Base-by-base conservation (phyloP, 257 asterid genomes). In the Scutellaria minor region DNA sequence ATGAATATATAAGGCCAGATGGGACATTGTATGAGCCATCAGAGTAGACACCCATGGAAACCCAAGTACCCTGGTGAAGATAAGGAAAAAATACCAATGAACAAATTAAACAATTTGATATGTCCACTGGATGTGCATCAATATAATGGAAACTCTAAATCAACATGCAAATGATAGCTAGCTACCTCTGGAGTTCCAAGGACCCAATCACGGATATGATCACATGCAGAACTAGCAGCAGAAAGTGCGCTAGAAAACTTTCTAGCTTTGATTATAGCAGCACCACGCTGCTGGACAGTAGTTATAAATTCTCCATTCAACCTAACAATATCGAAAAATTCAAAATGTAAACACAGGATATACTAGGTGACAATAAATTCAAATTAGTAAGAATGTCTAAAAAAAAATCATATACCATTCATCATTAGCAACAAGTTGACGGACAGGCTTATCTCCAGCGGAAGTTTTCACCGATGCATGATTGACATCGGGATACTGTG, bases 171-270 rank as follows among this genome's bases (percentile, higher is more conserved):
- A 46, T 20, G 11, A 46, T 58, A 45, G 56, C 50, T 51, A 18
- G 18, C 18, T 79, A 92, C 98, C 95, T 93, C 97, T 6, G 91
- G 95, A 68, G 98, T 93, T 82, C 98, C 97, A 74, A 90, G 90
- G 67, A 89, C 97, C 98, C 96, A 93, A 66, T 93, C 92, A 64
- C 95, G 98, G 44, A 90, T 93, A 75, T 93, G 97, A 73, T 93
- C 98, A 74, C 98, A 93, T 37, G 98, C 98, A 75, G 96, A 81
- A 79, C 97, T 93, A 68, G 98, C 98, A 78, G 98, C 98, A 48
- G 98, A 93, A 15, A 93, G 97, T 1, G 98, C 97, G 80, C 98
- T 93, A 2, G 98, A 93, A 42, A 93, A 80, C 78, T 93, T 90
- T 67, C 98, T 83, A 64, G 98, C 98, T 77, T 93, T 93, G 75